Evolutionary conservation across 2,329 filamentous ascomycete genomes (phyloP).

Genomic region (Sodiomyces alkalinus): DNA sequence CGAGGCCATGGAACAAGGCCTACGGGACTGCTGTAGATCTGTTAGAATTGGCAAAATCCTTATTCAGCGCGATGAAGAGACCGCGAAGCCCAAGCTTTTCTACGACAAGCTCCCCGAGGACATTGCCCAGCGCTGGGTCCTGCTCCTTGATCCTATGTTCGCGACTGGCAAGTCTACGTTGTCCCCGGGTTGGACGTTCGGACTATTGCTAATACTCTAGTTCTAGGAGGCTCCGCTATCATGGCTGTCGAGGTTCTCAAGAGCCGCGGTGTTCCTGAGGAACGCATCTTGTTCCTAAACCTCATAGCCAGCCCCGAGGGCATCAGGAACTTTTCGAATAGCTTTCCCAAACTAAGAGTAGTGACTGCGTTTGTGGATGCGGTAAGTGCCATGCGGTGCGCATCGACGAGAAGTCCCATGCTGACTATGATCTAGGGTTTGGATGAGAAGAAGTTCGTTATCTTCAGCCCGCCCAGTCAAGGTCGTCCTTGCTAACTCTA

Average conservation of each 20-base stretch:
- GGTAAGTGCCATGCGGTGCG: slow-evolving; percentile 19
- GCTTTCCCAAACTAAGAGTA: slow-evolving; percentile 78
- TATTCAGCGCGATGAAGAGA: slow-evolving; percentile 95
- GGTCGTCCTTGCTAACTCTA: slow-evolving; percentile 18
- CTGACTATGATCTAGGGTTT: slow-evolving; percentile 42
- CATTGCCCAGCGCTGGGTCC: slow-evolving; percentile 82
- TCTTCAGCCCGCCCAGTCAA: slow-evolving; percentile 4
- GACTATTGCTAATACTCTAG: background rate
- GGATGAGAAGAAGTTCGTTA: slow-evolving; percentile 84
- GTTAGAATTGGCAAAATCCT: slow-evolving; percentile 97
- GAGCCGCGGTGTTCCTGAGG: slow-evolving; percentile 79
- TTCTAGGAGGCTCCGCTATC: slow-evolving; percentile 77
- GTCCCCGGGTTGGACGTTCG: background rate
- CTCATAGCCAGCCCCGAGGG: slow-evolving; percentile 95
- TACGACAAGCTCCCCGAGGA: slow-evolving; percentile 96
- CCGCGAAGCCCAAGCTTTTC: slow-evolving; percentile 78
- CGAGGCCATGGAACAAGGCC: slow-evolving; percentile 94
- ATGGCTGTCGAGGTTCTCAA: slow-evolving; percentile 95
- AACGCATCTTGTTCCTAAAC: slow-evolving; percentile 91
- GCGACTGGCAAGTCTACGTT: slow-evolving; percentile 55
- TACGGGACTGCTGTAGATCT: slow-evolving; percentile 93
- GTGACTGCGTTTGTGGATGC: slow-evolving; percentile 94
- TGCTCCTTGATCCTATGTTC: slow-evolving; percentile 97
- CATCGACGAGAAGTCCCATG: background rate
- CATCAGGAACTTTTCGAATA: slow-evolving; percentile 73